Percentiles rank a stretch among this genome's conserved stretches.
Conservation (phyloP, 2,329 filamentous ascomycete species). For the Apiospora arundinis region DNA sequence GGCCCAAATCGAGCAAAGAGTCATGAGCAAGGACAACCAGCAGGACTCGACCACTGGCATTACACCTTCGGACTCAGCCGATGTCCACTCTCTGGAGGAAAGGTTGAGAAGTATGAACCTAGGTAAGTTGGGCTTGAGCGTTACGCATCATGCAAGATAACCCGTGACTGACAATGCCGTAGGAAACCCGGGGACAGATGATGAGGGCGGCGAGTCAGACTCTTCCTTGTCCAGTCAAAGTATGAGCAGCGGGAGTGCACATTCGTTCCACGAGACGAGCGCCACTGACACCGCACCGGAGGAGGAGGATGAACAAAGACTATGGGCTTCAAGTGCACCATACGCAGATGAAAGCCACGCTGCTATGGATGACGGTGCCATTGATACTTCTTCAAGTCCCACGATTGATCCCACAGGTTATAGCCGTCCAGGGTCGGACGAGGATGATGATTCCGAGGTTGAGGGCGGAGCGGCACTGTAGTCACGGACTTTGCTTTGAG, state of each 20-base stretch:
- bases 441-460: neutral
- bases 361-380: no score
- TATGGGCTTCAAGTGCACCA: fast-evolving
- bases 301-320: neutral
- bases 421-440: neutral
- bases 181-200: neutral
- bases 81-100: neutral
- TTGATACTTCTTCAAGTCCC: no score
- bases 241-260: neutral
- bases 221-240: neutral
- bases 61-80: constrained; percentile 20
- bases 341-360: no score
- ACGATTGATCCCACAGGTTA: neutral
- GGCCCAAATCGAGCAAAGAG: constrained; percentile 31
- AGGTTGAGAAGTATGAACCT: neutral
- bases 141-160: neutral
- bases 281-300: neutral
- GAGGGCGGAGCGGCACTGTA: neutral
- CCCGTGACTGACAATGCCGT: neutral
- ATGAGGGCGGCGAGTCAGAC: neutral
- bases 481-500: no score
- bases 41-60: constrained; percentile 35
- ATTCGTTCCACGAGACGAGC: neutral
- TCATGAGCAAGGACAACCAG: constrained; percentile 26
- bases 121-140: neutral